Percentiles rank a stretch among this genome's conserved stretches.
Evolutionary conservation across 768 basidiomycete genomes (phyloP).

Genomic region (Amanita rubescens): DNA sequence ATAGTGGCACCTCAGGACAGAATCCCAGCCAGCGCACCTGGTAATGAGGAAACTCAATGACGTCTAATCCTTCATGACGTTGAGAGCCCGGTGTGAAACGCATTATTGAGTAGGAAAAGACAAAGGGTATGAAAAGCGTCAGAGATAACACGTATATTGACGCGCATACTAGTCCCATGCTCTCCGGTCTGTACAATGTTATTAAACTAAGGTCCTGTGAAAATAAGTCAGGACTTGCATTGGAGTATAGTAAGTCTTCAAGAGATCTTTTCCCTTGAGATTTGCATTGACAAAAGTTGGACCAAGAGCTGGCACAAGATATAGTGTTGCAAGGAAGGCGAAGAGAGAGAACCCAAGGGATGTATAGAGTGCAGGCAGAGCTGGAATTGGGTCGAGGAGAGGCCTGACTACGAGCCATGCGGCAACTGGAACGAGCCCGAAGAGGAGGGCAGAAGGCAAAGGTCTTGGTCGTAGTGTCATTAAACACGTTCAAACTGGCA

Average conservation of each 20-base stretch:
- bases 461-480: slow-evolving; percentile 28
- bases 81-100: slow-evolving; percentile 35
- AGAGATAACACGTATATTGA: slow-evolving; percentile 80
- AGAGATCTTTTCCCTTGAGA: slow-evolving; percentile 78
- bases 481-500: background rate
- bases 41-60: slow-evolving; percentile 70
- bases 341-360: slow-evolving; percentile 80
- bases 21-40: slow-evolving; percentile 42
- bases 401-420: slow-evolving; percentile 70
- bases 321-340: slow-evolving; percentile 69
- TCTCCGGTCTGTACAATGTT: slow-evolving; percentile 73
- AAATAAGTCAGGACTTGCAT: slow-evolving; percentile 41
- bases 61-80: slow-evolving; percentile 52
- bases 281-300: slow-evolving; percentile 75
- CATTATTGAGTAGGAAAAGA: slow-evolving; percentile 70
- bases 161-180: slow-evolving; percentile 86
- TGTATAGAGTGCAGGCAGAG: slow-evolving; percentile 66
- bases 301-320: slow-evolving; percentile 78
- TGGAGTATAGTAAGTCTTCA: slow-evolving; percentile 70
- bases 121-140: slow-evolving; percentile 92
- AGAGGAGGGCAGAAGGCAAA: slow-evolving; percentile 42
- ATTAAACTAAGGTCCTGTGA: background rate
- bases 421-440: slow-evolving; percentile 59
- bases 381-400: slow-evolving; percentile 59
- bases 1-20: background rate